Evolutionary conservation across 305 asterid genomes (phyloP).

Genomic region (Andrographis paniculata): DNA sequence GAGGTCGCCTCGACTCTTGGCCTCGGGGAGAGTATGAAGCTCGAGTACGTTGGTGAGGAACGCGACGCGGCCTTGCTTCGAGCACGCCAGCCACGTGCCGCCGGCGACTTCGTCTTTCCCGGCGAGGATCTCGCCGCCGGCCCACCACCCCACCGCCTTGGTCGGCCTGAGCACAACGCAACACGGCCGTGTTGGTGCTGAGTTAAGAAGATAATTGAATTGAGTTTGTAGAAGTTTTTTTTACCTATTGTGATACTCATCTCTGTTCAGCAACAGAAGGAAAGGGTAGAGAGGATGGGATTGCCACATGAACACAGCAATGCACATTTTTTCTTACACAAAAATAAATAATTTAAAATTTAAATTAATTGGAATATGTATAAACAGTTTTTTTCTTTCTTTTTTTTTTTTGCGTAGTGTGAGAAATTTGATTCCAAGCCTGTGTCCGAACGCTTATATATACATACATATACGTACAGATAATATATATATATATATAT

Average conservation of each 20-base stretch:
- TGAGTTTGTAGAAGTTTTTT: background rate
- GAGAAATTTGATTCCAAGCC: too few species aligned
- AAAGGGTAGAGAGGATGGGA: conserved; percentile 58
- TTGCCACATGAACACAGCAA: conserved; percentile 67
- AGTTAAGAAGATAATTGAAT: background rate
- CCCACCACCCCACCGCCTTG: conserved; percentile 64
- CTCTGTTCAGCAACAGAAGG: conserved; percentile 62
- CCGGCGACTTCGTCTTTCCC: conserved; percentile 67
- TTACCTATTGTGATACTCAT: conserved; percentile 67
- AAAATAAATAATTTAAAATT: too few species aligned
- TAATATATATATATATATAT: too few species aligned
- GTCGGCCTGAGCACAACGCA: conserved; percentile 39
- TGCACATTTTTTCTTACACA: conserved; percentile 46
- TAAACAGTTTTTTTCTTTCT: too few species aligned
- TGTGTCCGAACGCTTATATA: too few species aligned
- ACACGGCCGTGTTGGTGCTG: background rate
- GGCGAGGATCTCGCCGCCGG: conserved; percentile 46
- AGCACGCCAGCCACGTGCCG: conserved; percentile 74
- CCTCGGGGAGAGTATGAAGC: conserved; percentile 40
- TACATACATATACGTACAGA: too few species aligned
- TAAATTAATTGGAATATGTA: too few species aligned
- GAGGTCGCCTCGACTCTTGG: conserved; percentile 61
- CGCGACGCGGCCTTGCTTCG: conserved; percentile 47
- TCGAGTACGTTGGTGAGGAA: conserved; percentile 66
- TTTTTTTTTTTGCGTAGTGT: too few species aligned